phyloP scores from a whole-genome alignment of 2,329 filamentous ascomycete genomes.

The Trichoderma guizhouense region DNA sequence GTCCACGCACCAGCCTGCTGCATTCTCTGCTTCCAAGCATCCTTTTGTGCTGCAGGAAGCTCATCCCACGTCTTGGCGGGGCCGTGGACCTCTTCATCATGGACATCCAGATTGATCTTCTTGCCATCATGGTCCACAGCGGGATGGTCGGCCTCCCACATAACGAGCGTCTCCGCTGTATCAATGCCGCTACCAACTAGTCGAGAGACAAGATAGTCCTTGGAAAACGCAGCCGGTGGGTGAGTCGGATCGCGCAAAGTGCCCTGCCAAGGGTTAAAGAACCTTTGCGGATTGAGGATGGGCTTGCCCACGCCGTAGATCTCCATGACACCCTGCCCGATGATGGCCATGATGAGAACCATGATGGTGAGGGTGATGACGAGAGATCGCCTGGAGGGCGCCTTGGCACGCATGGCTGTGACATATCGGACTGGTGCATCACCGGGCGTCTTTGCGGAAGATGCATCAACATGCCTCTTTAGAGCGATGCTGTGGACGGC shows the following conservation, averaged over 20 bases:
- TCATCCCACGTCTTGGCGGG: constrained; percentile 68
- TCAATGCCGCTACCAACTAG: constrained; percentile 35
- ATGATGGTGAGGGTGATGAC: constrained; percentile 54
- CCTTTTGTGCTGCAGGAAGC: constrained; percentile 58
- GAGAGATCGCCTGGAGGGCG: constrained; percentile 49
- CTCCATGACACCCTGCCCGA: constrained; percentile 64
- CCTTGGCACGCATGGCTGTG: constrained; percentile 56
- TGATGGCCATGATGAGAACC: constrained; percentile 57
- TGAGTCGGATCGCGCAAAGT: constrained; percentile 29
- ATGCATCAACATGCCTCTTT: constrained; percentile 40
- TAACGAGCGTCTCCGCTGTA: constrained; percentile 39
- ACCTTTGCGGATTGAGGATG: constrained; percentile 51
- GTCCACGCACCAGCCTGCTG: constrained; percentile 72
- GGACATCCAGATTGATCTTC: constrained; percentile 41
- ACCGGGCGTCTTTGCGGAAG: constrained; percentile 33
- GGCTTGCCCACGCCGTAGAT: constrained; percentile 56
- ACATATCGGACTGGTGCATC: constrained; percentile 65
- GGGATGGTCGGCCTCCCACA: constrained; percentile 28
- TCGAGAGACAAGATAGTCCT: constrained; percentile 36
- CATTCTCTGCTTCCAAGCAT: constrained; percentile 67
- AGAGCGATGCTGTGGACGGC: constrained; percentile 78
- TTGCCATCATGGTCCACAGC: constrained; percentile 23
- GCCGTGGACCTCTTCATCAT: constrained; percentile 47
- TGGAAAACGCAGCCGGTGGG: constrained; percentile 28
- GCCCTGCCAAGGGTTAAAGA: constrained; percentile 49